Evolutionary conservation across 257 asterid genomes (phyloP), one percentile per base, ranked within the genome.

Genomic region (Solanum bulbocastanum): DNA sequence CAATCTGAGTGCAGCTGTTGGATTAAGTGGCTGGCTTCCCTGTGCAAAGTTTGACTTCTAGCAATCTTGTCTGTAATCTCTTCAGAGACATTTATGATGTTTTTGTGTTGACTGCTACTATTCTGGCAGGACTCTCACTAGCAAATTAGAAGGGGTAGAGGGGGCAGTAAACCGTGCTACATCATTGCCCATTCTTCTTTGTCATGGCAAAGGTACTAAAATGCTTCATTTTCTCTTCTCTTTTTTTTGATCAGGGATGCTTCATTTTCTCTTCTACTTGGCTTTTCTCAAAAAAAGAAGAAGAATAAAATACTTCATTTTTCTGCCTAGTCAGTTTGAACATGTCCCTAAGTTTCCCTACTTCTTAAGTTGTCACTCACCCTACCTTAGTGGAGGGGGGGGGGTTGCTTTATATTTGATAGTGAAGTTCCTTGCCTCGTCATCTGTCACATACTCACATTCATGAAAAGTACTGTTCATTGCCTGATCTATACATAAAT

Each of bases 11-110:
- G 94, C 92, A 49, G 94, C 91, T 88, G 98, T 94, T 81, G 98
- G 99, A 90, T 91, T 96, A 89, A 96, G 98, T 87, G 99, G 98
- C 87, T 96, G 98, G 98, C 99, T 96, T 89, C 99, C 98, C 44
- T 95, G 97, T 88, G 95, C 97, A 84, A 94, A 90, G 98, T 96
- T 87, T 49, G 94, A 89, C 78, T 86, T 92, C 83, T 62, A 60
- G 65, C 85, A 88, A 84, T 87, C 71, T 84, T 71, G 78, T 30
- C 71, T 46, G 76, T 49, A 52, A 76, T 66, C 39, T 68, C 35
- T 89, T 74, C 49, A 82, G 44, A 52, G 23, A 65, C 83, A 58
- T 90, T 74, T 66, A 60, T 22, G 14, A 30, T 18, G 85, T 76
- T 74, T 46, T 58, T 36, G 33, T 22, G 66, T 49, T 10, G 65